A percentile compares a stretch with the other conserved stretches of the same genome.
Evolutionary conservation across 179 eudicot species (phyloP).

Genomic region (Pouteria campechiana): DNA sequence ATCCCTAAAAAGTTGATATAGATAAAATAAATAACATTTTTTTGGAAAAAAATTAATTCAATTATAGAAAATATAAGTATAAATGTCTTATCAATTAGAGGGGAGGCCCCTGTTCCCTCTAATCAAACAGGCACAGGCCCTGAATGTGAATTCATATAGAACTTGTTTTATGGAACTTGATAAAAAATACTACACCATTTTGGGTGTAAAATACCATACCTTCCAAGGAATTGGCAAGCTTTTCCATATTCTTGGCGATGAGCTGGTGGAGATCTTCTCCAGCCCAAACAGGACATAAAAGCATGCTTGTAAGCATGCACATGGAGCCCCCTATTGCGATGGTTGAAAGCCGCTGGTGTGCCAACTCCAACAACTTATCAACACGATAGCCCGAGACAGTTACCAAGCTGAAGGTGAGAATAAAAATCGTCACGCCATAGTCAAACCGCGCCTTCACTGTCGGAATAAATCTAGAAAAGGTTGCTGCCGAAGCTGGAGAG

Average conservation of each 20-base stretch:
- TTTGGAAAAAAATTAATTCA: too few species aligned
- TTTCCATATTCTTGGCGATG: constrained; percentile 16
- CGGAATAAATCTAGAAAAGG: constrained; percentile 28
- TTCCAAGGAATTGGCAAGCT: constrained; percentile 19
- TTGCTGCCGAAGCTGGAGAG: constrained; percentile 18
- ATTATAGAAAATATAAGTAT: too few species aligned
- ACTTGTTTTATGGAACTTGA: too few species aligned
- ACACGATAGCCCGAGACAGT: constrained; percentile 29
- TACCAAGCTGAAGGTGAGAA: constrained; percentile 32
- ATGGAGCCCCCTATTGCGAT: constrained; percentile 22
- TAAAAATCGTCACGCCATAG: constrained; percentile 30
- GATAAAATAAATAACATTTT: too few species aligned
- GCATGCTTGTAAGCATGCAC: constrained; percentile 16
- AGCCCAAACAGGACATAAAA: constrained; percentile 31
- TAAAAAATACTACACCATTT: too few species aligned
- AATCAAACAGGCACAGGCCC: too few species aligned
- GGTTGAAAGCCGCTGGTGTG: constrained; percentile 21
- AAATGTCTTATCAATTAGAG: too few species aligned
- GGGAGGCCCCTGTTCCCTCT: too few species aligned
- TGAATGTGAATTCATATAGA: too few species aligned
- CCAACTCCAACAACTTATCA: constrained; percentile 18
- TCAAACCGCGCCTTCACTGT: constrained; percentile 24
- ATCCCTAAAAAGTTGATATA: too few species aligned
- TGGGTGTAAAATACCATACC: constrained; percentile 4
- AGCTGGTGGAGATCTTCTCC: constrained; percentile 27